phyloP scores from a whole-genome alignment of 2,329 filamentous ascomycete genomes.

The Madurella mycetomatis region DNA sequence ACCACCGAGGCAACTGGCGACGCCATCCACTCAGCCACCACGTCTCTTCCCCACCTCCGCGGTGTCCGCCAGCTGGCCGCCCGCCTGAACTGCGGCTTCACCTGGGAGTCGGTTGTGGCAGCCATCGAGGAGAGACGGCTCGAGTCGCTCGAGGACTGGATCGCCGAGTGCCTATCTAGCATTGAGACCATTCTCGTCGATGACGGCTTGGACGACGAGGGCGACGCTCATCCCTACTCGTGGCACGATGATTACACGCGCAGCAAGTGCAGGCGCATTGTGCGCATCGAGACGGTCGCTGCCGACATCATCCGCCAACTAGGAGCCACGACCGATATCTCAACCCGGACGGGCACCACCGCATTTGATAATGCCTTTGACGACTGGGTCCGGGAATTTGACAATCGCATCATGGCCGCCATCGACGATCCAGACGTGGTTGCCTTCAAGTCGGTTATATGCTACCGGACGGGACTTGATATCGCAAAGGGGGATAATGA shows the following conservation, averaged over 20 bases:
- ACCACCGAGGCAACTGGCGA: slow-evolving; percentile 68
- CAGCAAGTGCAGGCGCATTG: slow-evolving; percentile 65
- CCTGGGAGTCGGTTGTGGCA: slow-evolving; percentile 52
- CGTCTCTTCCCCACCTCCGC: slow-evolving; percentile 64
- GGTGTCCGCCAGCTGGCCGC: slow-evolving; percentile 63
- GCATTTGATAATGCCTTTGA: slow-evolving; percentile 38
- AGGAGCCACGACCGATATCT: slow-evolving; percentile 30
- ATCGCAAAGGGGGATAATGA: slow-evolving; percentile 46
- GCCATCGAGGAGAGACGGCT: slow-evolving; percentile 40
- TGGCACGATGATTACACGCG: slow-evolving; percentile 65
- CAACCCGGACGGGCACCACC: slow-evolving; percentile 35
- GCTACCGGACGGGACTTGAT: slow-evolving; percentile 71
- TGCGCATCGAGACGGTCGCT: slow-evolving; percentile 71
- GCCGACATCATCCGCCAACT: slow-evolving; percentile 53
- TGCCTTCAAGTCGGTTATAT: slow-evolving; percentile 79
- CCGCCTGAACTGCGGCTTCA: slow-evolving; percentile 59
- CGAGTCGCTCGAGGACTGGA: slow-evolving; percentile 52
- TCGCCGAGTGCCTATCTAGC: slow-evolving; percentile 61
- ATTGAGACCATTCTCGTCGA: slow-evolving; percentile 75
- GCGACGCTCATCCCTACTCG: slow-evolving; percentile 53
- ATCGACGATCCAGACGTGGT: slow-evolving; percentile 64
- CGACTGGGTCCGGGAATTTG: slow-evolving; percentile 47
- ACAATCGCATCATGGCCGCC: slow-evolving; percentile 48
- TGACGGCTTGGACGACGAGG: slow-evolving; percentile 60
- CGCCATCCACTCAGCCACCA: slow-evolving; percentile 58